A percentile compares a stretch with the other conserved stretches of the same genome.
phyloP scores from a whole-genome alignment of 805 yeast genomes.

The Clavispora santaluciae region DNA sequence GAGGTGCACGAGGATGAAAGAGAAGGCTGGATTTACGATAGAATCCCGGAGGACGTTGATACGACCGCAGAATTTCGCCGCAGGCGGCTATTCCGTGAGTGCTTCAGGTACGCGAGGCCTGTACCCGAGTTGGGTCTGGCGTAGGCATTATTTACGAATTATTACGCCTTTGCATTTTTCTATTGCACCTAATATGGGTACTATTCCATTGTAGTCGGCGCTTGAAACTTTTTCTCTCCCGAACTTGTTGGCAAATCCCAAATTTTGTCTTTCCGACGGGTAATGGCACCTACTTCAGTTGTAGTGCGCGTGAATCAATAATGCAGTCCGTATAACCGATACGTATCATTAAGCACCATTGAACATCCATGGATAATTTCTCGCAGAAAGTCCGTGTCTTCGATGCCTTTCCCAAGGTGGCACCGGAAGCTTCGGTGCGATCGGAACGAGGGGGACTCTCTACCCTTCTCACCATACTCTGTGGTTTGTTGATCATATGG shows the following conservation, averaged over 20 bases:
- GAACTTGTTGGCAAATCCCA: too few species aligned
- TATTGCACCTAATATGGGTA: not conserved
- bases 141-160: not conserved
- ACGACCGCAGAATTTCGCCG: slow-evolving; percentile 49
- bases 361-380: slow-evolving; percentile 30
- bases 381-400: slow-evolving; percentile 38
- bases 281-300: too few species aligned
- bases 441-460: slow-evolving; percentile 75
- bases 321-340: not conserved
- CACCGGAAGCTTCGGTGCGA: slow-evolving; percentile 56
- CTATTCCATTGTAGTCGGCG: too few species aligned
- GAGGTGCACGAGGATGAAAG: slow-evolving; percentile 22
- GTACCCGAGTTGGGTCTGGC: not conserved
- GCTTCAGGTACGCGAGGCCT: slow-evolving; percentile 37
- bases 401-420: slow-evolving; percentile 45
- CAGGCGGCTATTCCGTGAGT: slow-evolving; percentile 51
- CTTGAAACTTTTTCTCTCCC: too few species aligned
- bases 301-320: not conserved
- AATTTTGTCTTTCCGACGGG: too few species aligned
- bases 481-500: slow-evolving; percentile 69
- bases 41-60: slow-evolving; percentile 32
- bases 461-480: slow-evolving; percentile 58
- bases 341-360: not conserved
- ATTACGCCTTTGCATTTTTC: not conserved
- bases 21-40: slow-evolving; percentile 48